Evolutionary conservation across 345 rosid species (phyloP).

Genomic region (Eucalyptus polyanthemos): DNA sequence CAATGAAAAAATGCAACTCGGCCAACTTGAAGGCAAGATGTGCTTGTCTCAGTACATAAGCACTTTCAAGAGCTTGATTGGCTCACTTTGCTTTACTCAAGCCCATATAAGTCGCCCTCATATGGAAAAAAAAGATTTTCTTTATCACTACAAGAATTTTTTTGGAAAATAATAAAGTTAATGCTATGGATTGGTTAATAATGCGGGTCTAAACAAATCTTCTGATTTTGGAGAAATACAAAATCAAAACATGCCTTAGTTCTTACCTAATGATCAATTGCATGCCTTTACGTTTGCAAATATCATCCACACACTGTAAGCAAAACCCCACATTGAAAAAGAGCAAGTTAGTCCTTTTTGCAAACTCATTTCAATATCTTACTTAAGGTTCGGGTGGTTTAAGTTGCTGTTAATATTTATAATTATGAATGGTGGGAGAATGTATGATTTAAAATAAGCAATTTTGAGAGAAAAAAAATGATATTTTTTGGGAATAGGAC

Average conservation of each 20-base stretch:
- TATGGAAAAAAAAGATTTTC: rapidly evolving
- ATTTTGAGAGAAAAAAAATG: neutral
- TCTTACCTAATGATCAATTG: neutral
- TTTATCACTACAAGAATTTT: neutral
- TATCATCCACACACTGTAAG: neutral
- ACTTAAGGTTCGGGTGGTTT: rapidly evolving
- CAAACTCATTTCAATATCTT: neutral
- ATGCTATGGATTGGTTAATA: neutral
- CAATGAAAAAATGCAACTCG: rapidly evolving
- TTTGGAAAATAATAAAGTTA: no score
- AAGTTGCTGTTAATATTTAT: rapidly evolving
- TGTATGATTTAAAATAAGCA: rapidly evolving
- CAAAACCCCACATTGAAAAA: neutral
- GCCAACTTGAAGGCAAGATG: neutral
- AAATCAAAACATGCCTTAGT: neutral
- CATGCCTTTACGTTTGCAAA: neutral
- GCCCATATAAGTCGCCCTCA: neutral
- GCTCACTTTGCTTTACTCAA: neutral
- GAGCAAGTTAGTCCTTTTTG: neutral
- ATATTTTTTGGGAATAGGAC: rapidly evolving
- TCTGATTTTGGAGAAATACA: neutral
- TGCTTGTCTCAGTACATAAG: neutral
- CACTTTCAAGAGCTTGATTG: rapidly evolving
- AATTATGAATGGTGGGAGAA: rapidly evolving
- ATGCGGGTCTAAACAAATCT: rapidly evolving